Conservation (phyloP, 2,329 filamentous ascomycete genomes). For the Myriosclerotinia curreyana region DNA sequence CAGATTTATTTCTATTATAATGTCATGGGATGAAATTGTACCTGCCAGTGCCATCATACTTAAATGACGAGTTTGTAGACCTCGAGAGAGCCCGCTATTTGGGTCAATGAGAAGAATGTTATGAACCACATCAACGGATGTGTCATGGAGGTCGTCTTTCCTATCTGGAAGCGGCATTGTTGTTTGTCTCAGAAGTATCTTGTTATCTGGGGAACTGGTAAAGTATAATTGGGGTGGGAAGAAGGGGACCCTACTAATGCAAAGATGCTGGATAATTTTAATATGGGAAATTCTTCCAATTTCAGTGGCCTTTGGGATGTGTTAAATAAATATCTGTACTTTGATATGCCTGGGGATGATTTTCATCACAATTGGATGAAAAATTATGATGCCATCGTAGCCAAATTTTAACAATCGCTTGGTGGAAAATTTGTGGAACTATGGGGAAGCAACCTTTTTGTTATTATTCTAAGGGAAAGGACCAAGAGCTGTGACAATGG, state of each 20-base stretch:
- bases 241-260: background rate
- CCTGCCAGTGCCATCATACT: slow-evolving; percentile 63
- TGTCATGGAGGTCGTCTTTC: background rate
- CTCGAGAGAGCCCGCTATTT: slow-evolving; percentile 64
- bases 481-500: background rate
- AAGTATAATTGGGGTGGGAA: background rate
- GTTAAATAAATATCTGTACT: background rate
- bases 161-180: slow-evolving; percentile 1
- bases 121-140: background rate
- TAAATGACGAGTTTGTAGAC: slow-evolving; percentile 64
- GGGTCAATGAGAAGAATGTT: slow-evolving; percentile 45
- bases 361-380: slow-evolving; percentile 4
- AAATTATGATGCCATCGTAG: slow-evolving; percentile 21
- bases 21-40: background rate
- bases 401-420: slow-evolving; percentile 17
- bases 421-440: background rate
- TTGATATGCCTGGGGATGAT: background rate
- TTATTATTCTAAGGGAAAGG: background rate
- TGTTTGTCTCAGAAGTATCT: background rate
- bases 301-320: background rate
- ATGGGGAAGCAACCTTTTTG: background rate
- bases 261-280: background rate
- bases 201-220: background rate
- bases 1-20: background rate
- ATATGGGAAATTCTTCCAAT: background rate